Evolutionary conservation across 345 rosid species (phyloP).

Genomic region (Garcia nutans): DNA sequence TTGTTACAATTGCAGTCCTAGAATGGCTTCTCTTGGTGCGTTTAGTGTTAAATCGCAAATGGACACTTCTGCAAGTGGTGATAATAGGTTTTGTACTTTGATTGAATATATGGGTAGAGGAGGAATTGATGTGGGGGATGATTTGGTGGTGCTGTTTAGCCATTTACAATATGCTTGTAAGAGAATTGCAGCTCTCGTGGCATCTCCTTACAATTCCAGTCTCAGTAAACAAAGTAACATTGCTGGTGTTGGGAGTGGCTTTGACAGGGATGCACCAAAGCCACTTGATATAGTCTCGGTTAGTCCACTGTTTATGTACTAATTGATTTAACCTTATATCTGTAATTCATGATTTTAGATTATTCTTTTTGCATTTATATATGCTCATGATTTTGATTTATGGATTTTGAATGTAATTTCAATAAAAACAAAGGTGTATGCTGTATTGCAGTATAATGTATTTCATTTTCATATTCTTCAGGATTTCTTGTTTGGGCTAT

Average conservation of each 20-base stretch:
- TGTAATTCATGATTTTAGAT: neutral
- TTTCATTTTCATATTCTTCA: neutral
- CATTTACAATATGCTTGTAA: slow-evolving; percentile 92
- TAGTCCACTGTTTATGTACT: slow-evolving; percentile 16
- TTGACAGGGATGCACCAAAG: slow-evolving; percentile 76
- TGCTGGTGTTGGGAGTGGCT: slow-evolving; percentile 33
- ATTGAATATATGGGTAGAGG: slow-evolving; percentile 57
- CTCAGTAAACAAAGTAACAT: slow-evolving; percentile 46
- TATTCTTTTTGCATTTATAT: neutral
- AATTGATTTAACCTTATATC: neutral
- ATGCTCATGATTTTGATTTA: neutral
- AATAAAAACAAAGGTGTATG: neutral
- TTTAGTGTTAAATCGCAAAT: slow-evolving; percentile 38
- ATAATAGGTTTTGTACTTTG: slow-evolving; percentile 37
- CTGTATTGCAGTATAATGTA: neutral
- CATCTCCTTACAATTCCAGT: slow-evolving; percentile 79
- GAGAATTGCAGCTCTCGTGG: slow-evolving; percentile 82
- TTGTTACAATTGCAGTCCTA: slow-evolving; percentile 22
- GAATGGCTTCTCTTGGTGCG: slow-evolving; percentile 57
- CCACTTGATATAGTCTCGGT: slow-evolving; percentile 84
- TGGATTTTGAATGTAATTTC: neutral
- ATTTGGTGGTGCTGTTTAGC: slow-evolving; percentile 60
- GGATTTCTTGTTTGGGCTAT: neutral
- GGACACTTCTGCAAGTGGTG: slow-evolving; percentile 24
- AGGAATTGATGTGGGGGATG: slow-evolving; percentile 60